phyloP scores from a whole-genome alignment of 2,329 filamentous ascomycete genomes.

The Fusarium illudens region DNA sequence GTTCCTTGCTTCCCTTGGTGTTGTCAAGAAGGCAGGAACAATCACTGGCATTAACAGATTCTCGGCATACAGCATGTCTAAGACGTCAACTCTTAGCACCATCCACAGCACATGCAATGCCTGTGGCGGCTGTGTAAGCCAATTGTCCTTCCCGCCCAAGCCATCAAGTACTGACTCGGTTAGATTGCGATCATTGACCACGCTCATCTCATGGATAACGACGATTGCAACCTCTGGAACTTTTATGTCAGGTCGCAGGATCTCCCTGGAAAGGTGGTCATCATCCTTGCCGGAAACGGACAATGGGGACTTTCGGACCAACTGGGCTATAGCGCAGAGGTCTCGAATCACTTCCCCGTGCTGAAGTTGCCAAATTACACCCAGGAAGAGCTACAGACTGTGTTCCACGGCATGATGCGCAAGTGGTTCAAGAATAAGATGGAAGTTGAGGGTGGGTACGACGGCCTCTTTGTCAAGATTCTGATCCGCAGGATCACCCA shows the following conservation, averaged over 20 bases:
- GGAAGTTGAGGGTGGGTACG: constrained; percentile 65
- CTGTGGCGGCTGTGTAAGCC: constrained; percentile 64
- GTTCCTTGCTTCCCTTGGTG: constrained; percentile 41
- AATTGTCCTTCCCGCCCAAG: neutral
- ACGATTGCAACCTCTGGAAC: constrained; percentile 43
- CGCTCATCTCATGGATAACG: constrained; percentile 42
- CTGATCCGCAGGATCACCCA: constrained; percentile 67
- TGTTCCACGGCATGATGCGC: constrained; percentile 64
- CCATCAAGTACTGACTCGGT: constrained; percentile 9
- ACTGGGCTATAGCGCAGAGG: constrained; percentile 61
- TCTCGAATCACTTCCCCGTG: constrained; percentile 41
- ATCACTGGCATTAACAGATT: constrained; percentile 50
- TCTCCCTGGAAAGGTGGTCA: constrained; percentile 42
- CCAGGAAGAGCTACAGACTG: constrained; percentile 67
- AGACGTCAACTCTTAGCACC: constrained; percentile 45
- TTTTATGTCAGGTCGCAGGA: constrained; percentile 39
- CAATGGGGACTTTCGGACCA: constrained; percentile 67
- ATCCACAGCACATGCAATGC: constrained; percentile 55
- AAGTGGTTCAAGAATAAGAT: constrained; percentile 64
- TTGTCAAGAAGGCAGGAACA: constrained; percentile 50
- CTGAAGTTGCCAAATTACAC: constrained; percentile 73
- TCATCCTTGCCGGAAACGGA: constrained; percentile 42
- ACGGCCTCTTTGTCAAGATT: constrained; percentile 70
- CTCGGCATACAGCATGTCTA: constrained; percentile 43
- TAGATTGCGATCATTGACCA: constrained; percentile 45